Evolutionary conservation across 257 asterid species (phyloP).

Genomic region (Avicennia marina): DNA sequence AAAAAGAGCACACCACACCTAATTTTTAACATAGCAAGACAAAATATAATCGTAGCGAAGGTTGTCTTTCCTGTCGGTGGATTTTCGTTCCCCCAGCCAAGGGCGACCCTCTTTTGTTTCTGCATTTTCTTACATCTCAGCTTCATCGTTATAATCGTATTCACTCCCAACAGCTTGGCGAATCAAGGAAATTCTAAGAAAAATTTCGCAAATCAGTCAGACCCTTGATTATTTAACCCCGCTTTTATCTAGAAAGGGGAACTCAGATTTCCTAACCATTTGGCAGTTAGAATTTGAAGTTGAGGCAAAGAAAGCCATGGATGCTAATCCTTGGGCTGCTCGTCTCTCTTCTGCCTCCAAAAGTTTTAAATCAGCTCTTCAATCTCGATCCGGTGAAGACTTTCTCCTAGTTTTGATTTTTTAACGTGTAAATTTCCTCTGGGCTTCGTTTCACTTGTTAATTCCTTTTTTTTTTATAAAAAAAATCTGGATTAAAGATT

Average conservation of each 20-base stretch:
- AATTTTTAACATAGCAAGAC: too few relatives aligned
- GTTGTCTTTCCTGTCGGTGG: not conserved
- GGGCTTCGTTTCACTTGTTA: too few relatives aligned
- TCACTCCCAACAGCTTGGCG: not conserved
- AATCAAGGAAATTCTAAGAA: not conserved
- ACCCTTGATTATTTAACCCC: conserved; percentile 9
- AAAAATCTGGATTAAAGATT: conserved; percentile 8
- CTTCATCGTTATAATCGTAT: not conserved
- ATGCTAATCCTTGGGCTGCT: conserved; percentile 63
- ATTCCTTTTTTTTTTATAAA: too few relatives aligned
- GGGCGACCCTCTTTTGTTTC: not conserved
- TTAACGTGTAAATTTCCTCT: not conserved
- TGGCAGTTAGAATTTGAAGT: not conserved
- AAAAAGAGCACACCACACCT: too few relatives aligned
- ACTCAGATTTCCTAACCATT: not conserved
- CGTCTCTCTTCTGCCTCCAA: conserved; percentile 61
- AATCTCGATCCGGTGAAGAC: conserved; percentile 60
- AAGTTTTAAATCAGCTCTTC: conserved; percentile 55
- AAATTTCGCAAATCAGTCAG: not conserved
- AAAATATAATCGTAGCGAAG: too few relatives aligned
- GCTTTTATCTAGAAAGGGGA: conserved; percentile 1
- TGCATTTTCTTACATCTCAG: not conserved
- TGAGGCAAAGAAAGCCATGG: conserved; percentile 36
- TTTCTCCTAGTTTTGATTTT: not conserved
- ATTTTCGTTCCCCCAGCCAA: not conserved